Evolutionary conservation across 495 filamentous ascomycete genomes (phyloP).

Genomic region (Thermochaetoides thermophila): DNA sequence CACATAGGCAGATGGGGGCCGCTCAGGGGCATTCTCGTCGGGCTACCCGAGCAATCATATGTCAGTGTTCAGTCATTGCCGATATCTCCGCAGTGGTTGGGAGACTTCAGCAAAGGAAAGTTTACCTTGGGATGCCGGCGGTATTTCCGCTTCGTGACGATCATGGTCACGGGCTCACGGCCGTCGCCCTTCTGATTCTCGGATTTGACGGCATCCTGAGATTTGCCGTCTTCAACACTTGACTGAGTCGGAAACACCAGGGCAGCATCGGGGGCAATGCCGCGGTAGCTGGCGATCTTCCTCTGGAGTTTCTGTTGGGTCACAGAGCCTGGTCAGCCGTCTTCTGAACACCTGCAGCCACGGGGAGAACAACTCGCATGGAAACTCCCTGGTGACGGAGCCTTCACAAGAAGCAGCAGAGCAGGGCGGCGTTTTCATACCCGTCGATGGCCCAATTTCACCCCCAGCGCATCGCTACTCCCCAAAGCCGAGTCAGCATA

Average conservation of each 20-base stretch:
- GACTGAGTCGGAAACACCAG: slow-evolving; percentile 24
- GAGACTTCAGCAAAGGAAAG: not conserved
- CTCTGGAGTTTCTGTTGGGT: slow-evolving; percentile 33
- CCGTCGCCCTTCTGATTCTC: slow-evolving; percentile 19
- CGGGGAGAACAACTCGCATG: too few species aligned
- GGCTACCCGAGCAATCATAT: slow-evolving; percentile 27
- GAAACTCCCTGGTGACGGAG: too few species aligned
- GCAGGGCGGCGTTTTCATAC: slow-evolving; percentile 28
- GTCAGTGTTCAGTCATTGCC: slow-evolving; percentile 1
- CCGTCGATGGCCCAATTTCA: slow-evolving; percentile 66
- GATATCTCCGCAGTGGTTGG: too few species aligned
- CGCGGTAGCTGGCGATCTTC: slow-evolving; percentile 40
- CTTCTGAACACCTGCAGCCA: not conserved
- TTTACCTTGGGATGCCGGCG: slow-evolving; percentile 63
- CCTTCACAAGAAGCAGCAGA: too few species aligned
- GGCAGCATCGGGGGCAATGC: slow-evolving; percentile 35
- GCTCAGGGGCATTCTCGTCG: slow-evolving; percentile 63
- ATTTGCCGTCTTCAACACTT: slow-evolving; percentile 22
- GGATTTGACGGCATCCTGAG: slow-evolving; percentile 17
- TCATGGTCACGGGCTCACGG: slow-evolving; percentile 15
- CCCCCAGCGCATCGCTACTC: slow-evolving; percentile 46
- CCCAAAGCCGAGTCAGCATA: slow-evolving; percentile 6
- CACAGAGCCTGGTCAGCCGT: slow-evolving; percentile 1
- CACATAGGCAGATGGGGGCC: slow-evolving; percentile 67
- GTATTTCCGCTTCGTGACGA: slow-evolving; percentile 52